Evolutionary conservation across 1,139 yeast species (phyloP).

Genomic region (Spathaspora sp.): DNA sequence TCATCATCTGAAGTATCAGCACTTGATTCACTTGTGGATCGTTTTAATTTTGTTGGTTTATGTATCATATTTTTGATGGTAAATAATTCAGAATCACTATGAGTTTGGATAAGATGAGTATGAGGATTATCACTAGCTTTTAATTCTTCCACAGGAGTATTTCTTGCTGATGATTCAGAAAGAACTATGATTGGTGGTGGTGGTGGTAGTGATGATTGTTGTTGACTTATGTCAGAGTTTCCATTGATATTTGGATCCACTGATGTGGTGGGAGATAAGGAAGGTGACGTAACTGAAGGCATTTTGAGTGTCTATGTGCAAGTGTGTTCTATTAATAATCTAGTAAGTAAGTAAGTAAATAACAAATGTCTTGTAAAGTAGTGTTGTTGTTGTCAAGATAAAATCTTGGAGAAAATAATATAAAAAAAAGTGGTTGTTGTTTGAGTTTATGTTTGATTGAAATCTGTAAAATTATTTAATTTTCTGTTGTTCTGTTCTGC

Average conservation of each 20-base stretch:
- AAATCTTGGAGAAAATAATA: too few species aligned
- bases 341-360: background rate
- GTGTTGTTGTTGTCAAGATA: too few species aligned
- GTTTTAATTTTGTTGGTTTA: background rate
- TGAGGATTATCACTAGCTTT: background rate
- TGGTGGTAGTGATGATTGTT: background rate
- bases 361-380: too few species aligned
- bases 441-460: too few species aligned
- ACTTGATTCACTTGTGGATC: background rate
- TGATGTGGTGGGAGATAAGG: background rate
- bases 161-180: background rate
- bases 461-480: too few species aligned
- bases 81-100: conserved; percentile 7
- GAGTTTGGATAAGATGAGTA: background rate
- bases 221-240: too few species aligned
- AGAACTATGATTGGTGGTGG: background rate
- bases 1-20: background rate
- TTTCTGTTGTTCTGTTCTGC: too few species aligned
- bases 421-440: too few species aligned
- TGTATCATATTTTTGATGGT: background rate
- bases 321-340: background rate
- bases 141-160: background rate
- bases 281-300: background rate
- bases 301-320: background rate
- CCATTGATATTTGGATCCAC: too few species aligned